Percentiles rank a stretch among this genome's conserved stretches.
Conservation (phyloP, 225 moss, liverwort and hornwort genomes). For the Ulota crispa region DNA sequence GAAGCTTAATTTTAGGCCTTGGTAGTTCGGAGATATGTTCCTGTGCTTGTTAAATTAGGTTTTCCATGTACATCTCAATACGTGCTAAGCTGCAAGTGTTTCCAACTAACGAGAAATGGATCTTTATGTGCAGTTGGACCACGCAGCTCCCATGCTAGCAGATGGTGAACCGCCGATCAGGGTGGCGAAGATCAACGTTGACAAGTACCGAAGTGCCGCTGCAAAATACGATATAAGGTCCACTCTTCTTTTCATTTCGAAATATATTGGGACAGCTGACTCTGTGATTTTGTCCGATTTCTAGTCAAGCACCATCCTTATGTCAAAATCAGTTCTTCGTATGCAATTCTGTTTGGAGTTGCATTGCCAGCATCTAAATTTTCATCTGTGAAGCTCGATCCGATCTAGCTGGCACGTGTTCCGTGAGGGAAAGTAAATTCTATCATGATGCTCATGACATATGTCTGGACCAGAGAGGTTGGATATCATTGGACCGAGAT, state of each 20-base stretch:
- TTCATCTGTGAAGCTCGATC: not conserved
- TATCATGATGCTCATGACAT: not conserved
- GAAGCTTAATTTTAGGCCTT: conserved; percentile 19
- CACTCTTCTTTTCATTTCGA: conserved; percentile 7
- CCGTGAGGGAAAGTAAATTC: not conserved
- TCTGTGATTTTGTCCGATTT: not conserved
- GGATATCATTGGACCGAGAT: conserved; percentile 3
- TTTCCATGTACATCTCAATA: not conserved
- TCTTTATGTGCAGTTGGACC: conserved; percentile 51
- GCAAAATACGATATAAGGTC: conserved; percentile 70
- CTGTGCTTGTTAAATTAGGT: not conserved
- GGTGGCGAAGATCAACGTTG: conserved; percentile 84
- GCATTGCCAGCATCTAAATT: not conserved
- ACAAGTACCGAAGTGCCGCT: conserved; percentile 50
- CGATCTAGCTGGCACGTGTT: not conserved
- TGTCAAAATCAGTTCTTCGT: not conserved
- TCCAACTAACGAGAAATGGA: conserved; percentile 13
- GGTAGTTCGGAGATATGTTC: not conserved
- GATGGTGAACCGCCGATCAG: conserved; percentile 59
- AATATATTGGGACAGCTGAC: not conserved
- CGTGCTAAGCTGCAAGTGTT: not conserved
- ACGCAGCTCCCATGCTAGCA: conserved; percentile 66
- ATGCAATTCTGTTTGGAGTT: not conserved
- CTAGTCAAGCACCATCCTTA: not conserved
- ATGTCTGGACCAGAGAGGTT: conserved; percentile 9